Conservation (phyloP, 176 grass and related monocot species). For the barley (Hordeum vulgare) region MorexV3_pseudomolecules_assembly NC_058524.1:11997764-11998263, state of each 20-base stretch:
- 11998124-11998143: not conserved
- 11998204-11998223: not conserved
- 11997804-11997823: conserved; percentile 9
- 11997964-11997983: conserved; percentile 73
- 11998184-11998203: not conserved
- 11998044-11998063: conserved; percentile 46
- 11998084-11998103: not conserved
- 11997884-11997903: not conserved
- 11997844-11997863: not conserved
- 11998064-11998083: conserved; percentile 37
- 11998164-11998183: not conserved
- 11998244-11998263: not conserved
- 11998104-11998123: not conserved
- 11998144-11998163: not conserved
- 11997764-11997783: not conserved
- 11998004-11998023: conserved; percentile 60
- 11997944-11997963: conserved; percentile 1
- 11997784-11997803: not conserved
- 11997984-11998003: conserved; percentile 49
- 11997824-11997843: not conserved
- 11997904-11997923: not conserved
- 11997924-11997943: not conserved
- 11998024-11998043: conserved; percentile 55
- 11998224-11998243: not conserved
- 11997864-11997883: conserved; percentile 1